Conservation (phyloP, 2,329 filamentous ascomycete genomes). For the Aspergillus costaricaensis region DNA sequence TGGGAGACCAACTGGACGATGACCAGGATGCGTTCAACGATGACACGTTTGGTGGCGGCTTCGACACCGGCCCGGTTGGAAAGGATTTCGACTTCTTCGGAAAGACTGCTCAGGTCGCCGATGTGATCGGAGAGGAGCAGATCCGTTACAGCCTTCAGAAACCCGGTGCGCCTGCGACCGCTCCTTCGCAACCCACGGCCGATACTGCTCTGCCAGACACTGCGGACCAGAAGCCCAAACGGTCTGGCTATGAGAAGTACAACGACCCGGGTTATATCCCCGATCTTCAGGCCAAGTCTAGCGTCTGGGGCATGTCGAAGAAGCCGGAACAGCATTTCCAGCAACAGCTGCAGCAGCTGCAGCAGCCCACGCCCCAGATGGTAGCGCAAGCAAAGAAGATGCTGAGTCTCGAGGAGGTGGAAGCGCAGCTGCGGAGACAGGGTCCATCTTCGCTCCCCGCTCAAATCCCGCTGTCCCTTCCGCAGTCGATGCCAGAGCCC, state of each 20-base stretch:
- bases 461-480: constrained; percentile 31
- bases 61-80: constrained; percentile 60
- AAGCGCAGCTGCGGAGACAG: constrained; percentile 83
- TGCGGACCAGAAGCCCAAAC: constrained; percentile 58
- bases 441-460: constrained; percentile 37
- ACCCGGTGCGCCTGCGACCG: constrained; percentile 50
- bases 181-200: constrained; percentile 37
- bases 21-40: constrained; percentile 94
- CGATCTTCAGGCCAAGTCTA: constrained; percentile 88
- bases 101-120: constrained; percentile 81
- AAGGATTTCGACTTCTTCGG: constrained; percentile 98
- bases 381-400: constrained; percentile 66
- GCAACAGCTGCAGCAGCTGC: neutral
- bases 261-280: constrained; percentile 79
- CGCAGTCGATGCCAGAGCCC: constrained; percentile 32
- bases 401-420: constrained; percentile 95
- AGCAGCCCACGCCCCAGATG: constrained; percentile 21
- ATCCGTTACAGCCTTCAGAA: constrained; percentile 77
- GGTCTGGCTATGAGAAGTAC: constrained; percentile 91
- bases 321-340: constrained; percentile 29
- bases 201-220: constrained; percentile 46
- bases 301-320: constrained; percentile 76
- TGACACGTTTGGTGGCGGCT: constrained; percentile 77
- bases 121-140: constrained; percentile 88
- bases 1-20: constrained; percentile 88